phyloP scores from a whole-genome alignment of 805 yeast genomes.

The Saturnispora serradocipensis region DNA sequence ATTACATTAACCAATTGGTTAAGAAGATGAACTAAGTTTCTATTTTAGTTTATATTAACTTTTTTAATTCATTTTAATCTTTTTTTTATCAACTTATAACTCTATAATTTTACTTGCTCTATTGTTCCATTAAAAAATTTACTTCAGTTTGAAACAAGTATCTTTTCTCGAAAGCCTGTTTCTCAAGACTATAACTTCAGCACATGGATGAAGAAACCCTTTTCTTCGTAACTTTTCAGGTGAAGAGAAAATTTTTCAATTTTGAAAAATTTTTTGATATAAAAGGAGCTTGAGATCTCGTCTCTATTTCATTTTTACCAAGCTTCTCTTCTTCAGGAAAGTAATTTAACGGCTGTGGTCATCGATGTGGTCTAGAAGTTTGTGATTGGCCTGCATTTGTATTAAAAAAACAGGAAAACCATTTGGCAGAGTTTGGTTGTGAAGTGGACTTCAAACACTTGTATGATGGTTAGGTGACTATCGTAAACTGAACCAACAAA shows the following conservation, averaged over 20 bases:
- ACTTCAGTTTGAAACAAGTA: neutral
- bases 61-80: slow-evolving; percentile 3
- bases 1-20: slow-evolving; percentile 87
- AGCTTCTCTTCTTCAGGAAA: neutral
- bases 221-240: neutral
- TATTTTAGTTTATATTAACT: slow-evolving; percentile 1
- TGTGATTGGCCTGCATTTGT: neutral
- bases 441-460: neutral
- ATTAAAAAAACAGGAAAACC: neutral
- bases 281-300: neutral
- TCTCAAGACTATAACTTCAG: neutral
- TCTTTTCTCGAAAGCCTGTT: no score
- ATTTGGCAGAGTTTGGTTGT: neutral
- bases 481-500: neutral
- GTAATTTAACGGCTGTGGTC: neutral
- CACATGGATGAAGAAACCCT: neutral
- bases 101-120: slow-evolving; percentile 2
- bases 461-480: neutral
- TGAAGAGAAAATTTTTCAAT: neutral
- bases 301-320: neutral
- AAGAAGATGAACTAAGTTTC: slow-evolving; percentile 78
- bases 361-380: neutral
- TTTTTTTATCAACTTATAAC: slow-evolving; percentile 2
- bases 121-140: neutral
- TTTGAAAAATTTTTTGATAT: neutral